Percentiles rank a stretch among this genome's conserved stretches.
Evolutionary conservation across 371 early-diverging fungal genomes (phyloP).

Genomic region (Apophysomyces variabilis): DNA sequence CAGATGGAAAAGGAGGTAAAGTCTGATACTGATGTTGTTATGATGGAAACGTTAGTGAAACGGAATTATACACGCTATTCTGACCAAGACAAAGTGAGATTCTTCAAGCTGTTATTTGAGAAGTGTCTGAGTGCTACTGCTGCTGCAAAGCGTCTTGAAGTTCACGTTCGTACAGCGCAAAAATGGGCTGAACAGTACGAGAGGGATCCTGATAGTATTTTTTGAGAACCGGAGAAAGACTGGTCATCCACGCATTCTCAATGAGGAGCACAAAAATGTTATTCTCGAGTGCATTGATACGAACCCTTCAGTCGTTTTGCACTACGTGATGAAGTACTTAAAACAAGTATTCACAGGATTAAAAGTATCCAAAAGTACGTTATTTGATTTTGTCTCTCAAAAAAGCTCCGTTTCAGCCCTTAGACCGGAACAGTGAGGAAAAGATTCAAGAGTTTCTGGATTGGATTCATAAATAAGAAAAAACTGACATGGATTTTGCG

Average conservation of each 20-base stretch:
- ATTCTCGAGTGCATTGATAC: too few relatives aligned
- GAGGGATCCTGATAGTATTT: too few relatives aligned
- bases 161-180: neutral
- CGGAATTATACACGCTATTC: too few relatives aligned
- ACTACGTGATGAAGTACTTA: neutral
- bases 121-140: neutral
- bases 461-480: neutral
- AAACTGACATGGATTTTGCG: neutral
- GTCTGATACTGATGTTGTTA: slow-evolving; percentile 1
- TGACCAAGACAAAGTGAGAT: neutral
- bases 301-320: too few relatives aligned
- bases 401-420: neutral
- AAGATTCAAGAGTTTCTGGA: slow-evolving; percentile 10
- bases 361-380: slow-evolving; percentile 5
- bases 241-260: too few relatives aligned
- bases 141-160: neutral
- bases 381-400: slow-evolving; percentile 12
- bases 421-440: slow-evolving; percentile 8
- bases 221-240: too few relatives aligned
- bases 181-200: too few relatives aligned
- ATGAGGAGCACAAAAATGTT: too few relatives aligned
- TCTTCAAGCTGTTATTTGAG: neutral
- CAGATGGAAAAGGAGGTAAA: slow-evolving; percentile 1
- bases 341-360: slow-evolving; percentile 5
- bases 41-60: neutral